Conservation (phyloP, 495 filamentous ascomycete species). For the Penicillium odoratum region DNA sequence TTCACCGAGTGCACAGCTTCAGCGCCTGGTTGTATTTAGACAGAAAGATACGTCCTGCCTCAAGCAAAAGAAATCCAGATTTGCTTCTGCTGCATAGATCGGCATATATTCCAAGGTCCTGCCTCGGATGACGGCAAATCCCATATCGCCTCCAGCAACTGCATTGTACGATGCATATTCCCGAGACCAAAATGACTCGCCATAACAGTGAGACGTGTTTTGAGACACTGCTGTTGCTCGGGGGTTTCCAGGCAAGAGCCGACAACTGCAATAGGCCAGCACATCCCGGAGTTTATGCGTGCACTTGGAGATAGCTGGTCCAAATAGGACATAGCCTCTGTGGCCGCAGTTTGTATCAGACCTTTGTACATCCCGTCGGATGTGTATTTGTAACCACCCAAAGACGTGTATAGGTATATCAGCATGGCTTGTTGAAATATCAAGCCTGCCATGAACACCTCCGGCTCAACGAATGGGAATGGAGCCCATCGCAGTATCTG, state of each 20-base stretch:
- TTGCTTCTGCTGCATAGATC: slow-evolving; percentile 39
- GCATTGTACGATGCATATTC: slow-evolving; percentile 38
- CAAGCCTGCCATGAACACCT: slow-evolving; percentile 35
- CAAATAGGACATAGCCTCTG: slow-evolving; percentile 34
- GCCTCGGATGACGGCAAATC: slow-evolving; percentile 26
- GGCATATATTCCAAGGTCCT: slow-evolving; percentile 42
- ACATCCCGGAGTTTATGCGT: slow-evolving; percentile 39
- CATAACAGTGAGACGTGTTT: slow-evolving; percentile 28
- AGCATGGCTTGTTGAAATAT: slow-evolving; percentile 42
- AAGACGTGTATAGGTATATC: slow-evolving; percentile 37
- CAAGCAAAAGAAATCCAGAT: slow-evolving; percentile 46
- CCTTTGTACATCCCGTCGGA: slow-evolving; percentile 35
- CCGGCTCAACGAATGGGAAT: slow-evolving; percentile 30
- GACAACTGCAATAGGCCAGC: slow-evolving; percentile 41
- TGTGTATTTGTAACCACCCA: slow-evolving; percentile 28
- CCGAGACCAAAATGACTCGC: slow-evolving; percentile 33
- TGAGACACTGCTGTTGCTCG: slow-evolving; percentile 26
- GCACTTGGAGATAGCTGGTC: slow-evolving; percentile 27
- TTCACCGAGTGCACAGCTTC: too few relatives aligned
- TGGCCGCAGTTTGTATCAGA: slow-evolving; percentile 29
- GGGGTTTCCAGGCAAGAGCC: slow-evolving; percentile 30
- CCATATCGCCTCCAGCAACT: slow-evolving; percentile 41
- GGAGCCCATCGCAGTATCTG: slow-evolving; percentile 38
- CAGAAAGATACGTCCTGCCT: neutral
- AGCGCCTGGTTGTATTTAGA: too few relatives aligned